phyloP scores from a whole-genome alignment of 1,284 basidiomycete species.

The Rhodotorula glutinis region DNA sequence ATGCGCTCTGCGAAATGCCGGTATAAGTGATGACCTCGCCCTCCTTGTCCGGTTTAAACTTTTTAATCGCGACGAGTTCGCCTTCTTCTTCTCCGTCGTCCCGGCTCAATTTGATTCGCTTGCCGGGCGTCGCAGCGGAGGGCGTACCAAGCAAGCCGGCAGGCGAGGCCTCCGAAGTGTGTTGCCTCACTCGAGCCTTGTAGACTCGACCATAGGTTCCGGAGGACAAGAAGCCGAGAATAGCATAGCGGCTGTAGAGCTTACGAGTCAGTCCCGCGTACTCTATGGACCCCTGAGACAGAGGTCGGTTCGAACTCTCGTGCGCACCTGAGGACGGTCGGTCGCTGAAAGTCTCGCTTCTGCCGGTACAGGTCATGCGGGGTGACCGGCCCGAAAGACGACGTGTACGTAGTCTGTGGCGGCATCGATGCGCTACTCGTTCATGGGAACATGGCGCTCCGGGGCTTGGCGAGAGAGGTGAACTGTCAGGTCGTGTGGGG shows the following conservation, averaged over 20 bases:
- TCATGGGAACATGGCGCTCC: too few relatives aligned
- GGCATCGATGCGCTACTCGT: conserved; percentile 8
- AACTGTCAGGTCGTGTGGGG: neutral
- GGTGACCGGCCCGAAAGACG: neutral
- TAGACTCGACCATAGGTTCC: conserved; percentile 98
- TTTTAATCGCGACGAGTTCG: conserved; percentile 90
- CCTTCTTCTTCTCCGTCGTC: conserved; percentile 59
- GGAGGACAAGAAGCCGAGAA: conserved; percentile 95
- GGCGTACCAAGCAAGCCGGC: conserved; percentile 38
- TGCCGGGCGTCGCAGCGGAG: conserved; percentile 31
- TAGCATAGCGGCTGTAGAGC: conserved; percentile 59
- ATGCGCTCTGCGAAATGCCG: conserved; percentile 95
- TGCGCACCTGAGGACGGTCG: conserved; percentile 36
- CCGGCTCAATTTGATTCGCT: conserved; percentile 49
- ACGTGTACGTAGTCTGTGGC: neutral
- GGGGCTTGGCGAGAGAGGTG: too few relatives aligned
- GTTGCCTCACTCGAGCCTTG: conserved; percentile 66
- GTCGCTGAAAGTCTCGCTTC: conserved; percentile 39
- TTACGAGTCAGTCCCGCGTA: too few relatives aligned
- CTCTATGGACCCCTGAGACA: too few relatives aligned
- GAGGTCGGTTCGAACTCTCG: too few relatives aligned
- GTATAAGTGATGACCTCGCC: conserved; percentile 87
- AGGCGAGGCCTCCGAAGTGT: conserved; percentile 27
- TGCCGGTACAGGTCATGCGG: conserved; percentile 32
- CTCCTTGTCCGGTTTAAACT: conserved; percentile 99